phyloP scores from a whole-genome alignment of 192 early-diverging fungal species.

The Coemansia sp. region DNA sequence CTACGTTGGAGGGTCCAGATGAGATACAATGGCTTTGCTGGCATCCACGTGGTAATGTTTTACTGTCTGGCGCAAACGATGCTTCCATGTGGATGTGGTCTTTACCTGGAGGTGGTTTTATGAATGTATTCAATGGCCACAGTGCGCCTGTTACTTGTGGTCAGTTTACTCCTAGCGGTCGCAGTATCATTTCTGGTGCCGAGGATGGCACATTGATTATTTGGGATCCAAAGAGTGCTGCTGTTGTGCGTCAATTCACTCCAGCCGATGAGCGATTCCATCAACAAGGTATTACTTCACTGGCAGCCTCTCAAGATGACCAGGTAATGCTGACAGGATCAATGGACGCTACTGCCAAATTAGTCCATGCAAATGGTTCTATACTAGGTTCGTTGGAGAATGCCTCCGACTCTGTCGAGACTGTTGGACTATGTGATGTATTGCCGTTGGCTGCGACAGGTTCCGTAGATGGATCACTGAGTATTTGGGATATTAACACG shows the following conservation, averaged over 20 bases:
- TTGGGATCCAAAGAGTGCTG: conserved; percentile 93
- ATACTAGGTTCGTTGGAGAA: conserved; percentile 82
- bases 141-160: conserved; percentile 81
- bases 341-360: conserved; percentile 70
- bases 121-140: conserved; percentile 94
- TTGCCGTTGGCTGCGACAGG: conserved; percentile 77
- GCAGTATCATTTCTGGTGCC: conserved; percentile 77
- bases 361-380: conserved; percentile 79
- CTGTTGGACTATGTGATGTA: conserved; percentile 74
- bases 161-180: conserved; percentile 88
- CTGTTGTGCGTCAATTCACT: conserved; percentile 61
- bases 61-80: conserved; percentile 87
- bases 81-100: conserved; percentile 97
- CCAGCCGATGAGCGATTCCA: conserved; percentile 84
- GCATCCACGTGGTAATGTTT: conserved; percentile 91
- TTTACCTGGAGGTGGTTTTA: conserved; percentile 82
- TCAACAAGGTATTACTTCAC: conserved; percentile 68
- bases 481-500: conserved; percentile 88
- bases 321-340: conserved; percentile 80
- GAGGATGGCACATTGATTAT: conserved; percentile 80
- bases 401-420: conserved; percentile 81
- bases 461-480: conserved; percentile 84
- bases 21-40: conserved; percentile 94
- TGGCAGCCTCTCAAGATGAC: conserved; percentile 74
- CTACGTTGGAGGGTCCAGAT: conserved; percentile 80